Evolutionary conservation across 352 stramenopile species (phyloP), one percentile per base, ranked within the genome.

Genomic region (Halophytophthora batemanensis): DNA sequence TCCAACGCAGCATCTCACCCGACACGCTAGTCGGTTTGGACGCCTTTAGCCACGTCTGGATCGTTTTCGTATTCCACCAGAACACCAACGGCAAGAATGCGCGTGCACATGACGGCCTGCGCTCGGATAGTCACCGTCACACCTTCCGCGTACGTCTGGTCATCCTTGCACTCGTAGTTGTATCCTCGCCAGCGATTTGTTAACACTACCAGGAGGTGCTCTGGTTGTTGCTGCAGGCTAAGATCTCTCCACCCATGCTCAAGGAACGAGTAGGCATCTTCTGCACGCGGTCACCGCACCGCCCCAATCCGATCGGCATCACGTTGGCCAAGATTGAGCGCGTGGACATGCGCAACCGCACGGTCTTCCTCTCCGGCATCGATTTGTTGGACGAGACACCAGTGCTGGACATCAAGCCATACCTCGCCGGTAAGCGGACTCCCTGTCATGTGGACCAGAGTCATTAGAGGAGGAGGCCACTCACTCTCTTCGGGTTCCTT

Each of bases 321-420:
- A 93, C 82, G 6, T 63, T 95, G 6, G 93, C 86, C 31, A 94
- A 87, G 55, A 72, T 98, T 45, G 90, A 97, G 50, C 48, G 56
- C 14, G 77, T 97, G 13, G 66, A 96, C 52, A 63, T 61, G 36
- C 53, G 55, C 18, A 61, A 59, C 11, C 77, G 78, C 8, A 77
- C 58, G 0, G 76, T 98, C 22, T 74, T 82, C 54, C 62, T 98
- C 33, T 78, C 83, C 6, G 93, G 86, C 14, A 59, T 98, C 17
- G 94, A 98, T 52, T 74, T 98, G n/a, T 66, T 98, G 28, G 90
- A 99, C 59, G 95, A 93, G 44, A 99, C 97, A 2, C 97, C 97
- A 6, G 84, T 99, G 12, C 64, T 99, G 2, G 97, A 99, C 58
- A 96, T 99, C 48, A 99, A 99, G 66, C 97, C 97, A 5, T 99